Base-by-base conservation (phyloP, 257 asterid species). In the Plantago major region DNA sequence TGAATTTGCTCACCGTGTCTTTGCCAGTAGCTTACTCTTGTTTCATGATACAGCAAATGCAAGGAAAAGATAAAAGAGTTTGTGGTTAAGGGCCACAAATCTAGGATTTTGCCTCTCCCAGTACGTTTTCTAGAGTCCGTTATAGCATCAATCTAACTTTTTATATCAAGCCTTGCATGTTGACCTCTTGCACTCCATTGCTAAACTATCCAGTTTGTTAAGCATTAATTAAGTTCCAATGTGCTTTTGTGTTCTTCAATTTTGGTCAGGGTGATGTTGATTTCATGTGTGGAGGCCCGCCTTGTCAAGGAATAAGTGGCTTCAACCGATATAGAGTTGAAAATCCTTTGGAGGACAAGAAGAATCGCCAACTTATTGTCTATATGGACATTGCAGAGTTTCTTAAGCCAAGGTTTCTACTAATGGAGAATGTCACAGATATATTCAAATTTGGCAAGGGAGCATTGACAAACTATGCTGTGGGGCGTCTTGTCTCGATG, bases 261-360 rank as follows among this genome's bases (percentile, higher is more conserved):
- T 11, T 45, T 52, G 45, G 4, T 48, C 26, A 79, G 85, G 85
- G 85, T 0, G 81, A 73, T 30, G 79, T 79, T 9, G 85, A 79
- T 46, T 75, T 77, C 43, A n/a, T 80, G 60, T 80, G 86, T 16
- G 86, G 86, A 1, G 86, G 86, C 37, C 86, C 86, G 3, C 86
- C 86, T 11, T 80, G 86, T 63, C 86, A 80, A 69, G 86, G 86
- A 18, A 77, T 80, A 8, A 80, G 86, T 46, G 86, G 86, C 1
- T 77, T 74, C 73, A 80, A 80, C 11, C 68, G 86, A 3, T 80
- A 45, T 55, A 60, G 86, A 60, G 48, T 46, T 60, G 18, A 11
- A 16, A 69, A 69, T n/a, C 86, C 86, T 2, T 58, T 80, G 63
- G 10, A 60, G n/a, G 86, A 74, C 56, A 58, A 67, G 28, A 80